phyloP scores from a whole-genome alignment of 2,329 filamentous ascomycete species.

The Phyllosticta citriasiana region DNA sequence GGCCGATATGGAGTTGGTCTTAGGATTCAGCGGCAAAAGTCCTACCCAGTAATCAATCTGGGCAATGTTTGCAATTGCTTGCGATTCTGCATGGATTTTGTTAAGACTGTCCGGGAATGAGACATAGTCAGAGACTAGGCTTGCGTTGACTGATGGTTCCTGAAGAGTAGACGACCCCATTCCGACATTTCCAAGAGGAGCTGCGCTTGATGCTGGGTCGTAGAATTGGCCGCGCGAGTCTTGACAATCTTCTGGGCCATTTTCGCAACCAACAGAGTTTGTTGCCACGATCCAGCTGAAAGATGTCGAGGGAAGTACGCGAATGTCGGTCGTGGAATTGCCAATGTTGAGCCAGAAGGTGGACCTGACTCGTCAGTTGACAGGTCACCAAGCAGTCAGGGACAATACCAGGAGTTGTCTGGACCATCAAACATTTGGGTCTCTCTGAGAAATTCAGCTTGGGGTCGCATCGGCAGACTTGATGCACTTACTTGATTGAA shows the following conservation, averaged over 20 bases:
- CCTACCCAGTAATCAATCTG: constrained; percentile 13
- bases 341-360: neutral
- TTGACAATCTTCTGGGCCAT: neutral
- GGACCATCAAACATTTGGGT: neutral
- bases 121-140: neutral
- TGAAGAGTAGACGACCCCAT: neutral
- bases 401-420: neutral
- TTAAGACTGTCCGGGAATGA: neutral
- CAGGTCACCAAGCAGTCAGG: neutral
- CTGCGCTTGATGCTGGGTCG: neutral
- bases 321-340: neutral
- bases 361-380: neutral
- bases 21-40: constrained; percentile 15
- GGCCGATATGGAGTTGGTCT: neutral
- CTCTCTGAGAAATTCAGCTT: neutral
- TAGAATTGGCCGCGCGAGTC: neutral
- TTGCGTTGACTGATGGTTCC: neutral
- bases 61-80: neutral
- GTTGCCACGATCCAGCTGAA: neutral
- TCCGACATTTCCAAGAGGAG: neutral
- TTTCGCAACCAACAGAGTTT: neutral
- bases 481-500: neutral
- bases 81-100: neutral
- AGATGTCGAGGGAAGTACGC: neutral
- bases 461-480: neutral